Percentiles rank a stretch among this genome's conserved stretches.
Evolutionary conservation across 2,329 filamentous ascomycete genomes (phyloP).

Genomic region (Aspergillus cejpii): DNA sequence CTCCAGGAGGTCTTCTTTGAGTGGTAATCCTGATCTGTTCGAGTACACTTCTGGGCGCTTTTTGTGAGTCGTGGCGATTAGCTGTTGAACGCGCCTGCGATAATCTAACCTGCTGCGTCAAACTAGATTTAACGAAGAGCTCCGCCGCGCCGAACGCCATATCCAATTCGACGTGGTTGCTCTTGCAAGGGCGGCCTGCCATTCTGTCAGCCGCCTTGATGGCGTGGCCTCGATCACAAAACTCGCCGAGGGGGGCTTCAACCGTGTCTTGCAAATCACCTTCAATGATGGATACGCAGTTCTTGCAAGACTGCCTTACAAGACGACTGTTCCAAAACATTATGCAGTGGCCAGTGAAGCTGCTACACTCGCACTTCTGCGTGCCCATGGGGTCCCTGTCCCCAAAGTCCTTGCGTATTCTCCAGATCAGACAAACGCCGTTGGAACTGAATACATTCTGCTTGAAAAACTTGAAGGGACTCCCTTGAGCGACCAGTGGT

Average conservation of each 20-base stretch:
- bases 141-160: constrained; percentile 1
- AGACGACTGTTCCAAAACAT: constrained; percentile 24
- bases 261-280: constrained; percentile 29
- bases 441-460: constrained; percentile 37
- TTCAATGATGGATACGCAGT: constrained; percentile 28
- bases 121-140: constrained; percentile 4
- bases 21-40: background rate
- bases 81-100: too few relatives aligned
- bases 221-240: constrained; percentile 18
- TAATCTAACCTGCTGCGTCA: background rate
- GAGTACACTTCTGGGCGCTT: constrained; percentile 6
- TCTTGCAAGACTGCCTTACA: constrained; percentile 32
- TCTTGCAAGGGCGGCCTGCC: background rate
- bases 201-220: background rate
- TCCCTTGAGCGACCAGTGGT: constrained; percentile 32
- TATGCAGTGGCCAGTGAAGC: constrained; percentile 34
- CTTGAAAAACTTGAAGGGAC: constrained; percentile 32
- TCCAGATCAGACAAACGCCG: constrained; percentile 28
- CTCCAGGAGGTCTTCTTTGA: too few relatives aligned
- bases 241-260: constrained; percentile 35
- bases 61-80: background rate
- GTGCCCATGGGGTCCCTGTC: constrained; percentile 30
- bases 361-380: constrained; percentile 34
- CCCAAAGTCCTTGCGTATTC: constrained; percentile 34
- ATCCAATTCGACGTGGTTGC: constrained; percentile 4